phyloP scores from a whole-genome alignment of 306 rosid genomes.

The Pueraria montana region DNA sequence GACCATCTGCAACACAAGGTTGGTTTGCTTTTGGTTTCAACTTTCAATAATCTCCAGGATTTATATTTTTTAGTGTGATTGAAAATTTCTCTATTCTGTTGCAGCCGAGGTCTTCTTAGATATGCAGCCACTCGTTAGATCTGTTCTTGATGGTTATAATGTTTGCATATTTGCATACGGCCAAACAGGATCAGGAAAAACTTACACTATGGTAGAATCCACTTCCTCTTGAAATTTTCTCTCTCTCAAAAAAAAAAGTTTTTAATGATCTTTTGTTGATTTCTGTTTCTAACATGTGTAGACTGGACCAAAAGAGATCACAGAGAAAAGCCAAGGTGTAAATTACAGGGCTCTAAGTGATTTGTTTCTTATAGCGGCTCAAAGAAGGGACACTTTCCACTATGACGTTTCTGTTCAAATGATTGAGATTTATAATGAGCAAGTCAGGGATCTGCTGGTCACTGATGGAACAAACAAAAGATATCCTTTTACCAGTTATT shows the following conservation, averaged over 20 bases:
- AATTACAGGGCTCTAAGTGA: constrained; percentile 95
- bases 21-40: constrained; percentile 43
- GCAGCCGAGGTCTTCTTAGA: constrained; percentile 90
- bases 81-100: constrained; percentile 33
- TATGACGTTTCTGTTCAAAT: constrained; percentile 94
- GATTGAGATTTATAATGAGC: constrained; percentile 98
- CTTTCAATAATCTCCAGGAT: constrained; percentile 34
- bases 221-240: too few relatives aligned
- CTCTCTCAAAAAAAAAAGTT: not conserved
- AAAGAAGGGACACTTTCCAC: constrained; percentile 81
- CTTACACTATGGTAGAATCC: constrained; percentile 85
- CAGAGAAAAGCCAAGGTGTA: constrained; percentile 91
- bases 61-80: not conserved
- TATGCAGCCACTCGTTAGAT: constrained; percentile 91
- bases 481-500: constrained; percentile 77
- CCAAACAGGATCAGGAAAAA: constrained; percentile 96
- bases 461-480: constrained; percentile 88
- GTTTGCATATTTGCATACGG: constrained; percentile 97
- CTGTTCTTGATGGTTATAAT: constrained; percentile 92
- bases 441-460: constrained; percentile 96
- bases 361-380: constrained; percentile 86
- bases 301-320: constrained; percentile 94
- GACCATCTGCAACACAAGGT: constrained; percentile 95
- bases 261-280: constrained; percentile 34
- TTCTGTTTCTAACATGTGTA: constrained; percentile 50